Conservation (phyloP, 2,329 filamentous ascomycete species). For the Canariomyces notabilis region DNA sequence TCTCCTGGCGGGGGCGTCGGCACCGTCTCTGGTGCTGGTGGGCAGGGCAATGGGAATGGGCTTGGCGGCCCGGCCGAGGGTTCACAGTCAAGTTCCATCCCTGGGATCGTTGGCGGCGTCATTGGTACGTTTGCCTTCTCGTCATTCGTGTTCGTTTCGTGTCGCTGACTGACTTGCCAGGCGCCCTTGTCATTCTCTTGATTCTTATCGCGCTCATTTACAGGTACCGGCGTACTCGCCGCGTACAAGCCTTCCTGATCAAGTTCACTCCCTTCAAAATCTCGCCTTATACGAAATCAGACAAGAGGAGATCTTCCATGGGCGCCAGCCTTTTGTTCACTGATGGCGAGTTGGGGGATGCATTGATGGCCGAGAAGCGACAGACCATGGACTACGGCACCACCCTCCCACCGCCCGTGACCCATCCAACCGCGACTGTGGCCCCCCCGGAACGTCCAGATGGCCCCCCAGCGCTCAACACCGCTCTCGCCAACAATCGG, state of each 20-base stretch:
- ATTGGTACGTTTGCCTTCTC: slow-evolving; percentile 13
- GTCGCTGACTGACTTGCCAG: background rate
- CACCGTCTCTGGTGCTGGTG: background rate
- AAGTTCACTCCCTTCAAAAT: slow-evolving; percentile 23
- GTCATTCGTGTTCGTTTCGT: background rate
- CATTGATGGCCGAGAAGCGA: slow-evolving; percentile 17
- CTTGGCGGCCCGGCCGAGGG: background rate
- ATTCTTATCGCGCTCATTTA: slow-evolving; percentile 20
- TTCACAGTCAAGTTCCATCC: slow-evolving; percentile 10
- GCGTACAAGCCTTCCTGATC: slow-evolving; percentile 21
- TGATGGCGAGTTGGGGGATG: slow-evolving; percentile 17
- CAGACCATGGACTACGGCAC: slow-evolving; percentile 18
- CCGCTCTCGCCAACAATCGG: slow-evolving; percentile 1
- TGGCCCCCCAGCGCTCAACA: slow-evolving; percentile 13
- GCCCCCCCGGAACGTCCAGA: slow-evolving; percentile 12
- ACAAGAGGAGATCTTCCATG: slow-evolving; percentile 24
- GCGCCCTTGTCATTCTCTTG: slow-evolving; percentile 18
- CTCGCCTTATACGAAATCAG: slow-evolving; percentile 16
- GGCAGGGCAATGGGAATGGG: background rate
- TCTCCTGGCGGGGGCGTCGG: background rate
- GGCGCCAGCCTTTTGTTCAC: slow-evolving; percentile 22
- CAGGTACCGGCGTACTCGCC: slow-evolving; percentile 22
- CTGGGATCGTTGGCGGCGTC: slow-evolving; percentile 18
- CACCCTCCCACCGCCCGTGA: slow-evolving; percentile 12
- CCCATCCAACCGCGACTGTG: slow-evolving; percentile 13